A percentile compares a stretch with the other conserved stretches of the same genome.
These are phyloP conservation scores for Chrysophaeum taylorii DNA, from an alignment of 352 stramenopile species.

Conservation along the genomic window DNA sequence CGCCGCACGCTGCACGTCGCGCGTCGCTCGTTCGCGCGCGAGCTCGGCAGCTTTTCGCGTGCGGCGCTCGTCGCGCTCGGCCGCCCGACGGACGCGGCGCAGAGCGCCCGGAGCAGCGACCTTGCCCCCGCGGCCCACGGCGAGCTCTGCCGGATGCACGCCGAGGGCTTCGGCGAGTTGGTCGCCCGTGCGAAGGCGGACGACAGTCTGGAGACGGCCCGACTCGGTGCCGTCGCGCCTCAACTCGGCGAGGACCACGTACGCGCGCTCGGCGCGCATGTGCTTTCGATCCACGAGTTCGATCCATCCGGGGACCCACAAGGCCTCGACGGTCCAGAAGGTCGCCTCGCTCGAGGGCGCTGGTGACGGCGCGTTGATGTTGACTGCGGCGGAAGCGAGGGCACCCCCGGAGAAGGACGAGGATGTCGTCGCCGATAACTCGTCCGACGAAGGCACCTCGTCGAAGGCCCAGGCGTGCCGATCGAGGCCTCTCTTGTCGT, in stretches of 20 bases:
- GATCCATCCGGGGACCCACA: neutral
- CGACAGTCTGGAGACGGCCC: neutral
- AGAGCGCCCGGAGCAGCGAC: too few species aligned
- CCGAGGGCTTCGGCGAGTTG: neutral
- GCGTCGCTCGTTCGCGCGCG: too few species aligned
- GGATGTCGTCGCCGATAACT: too few species aligned
- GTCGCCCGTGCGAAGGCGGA: neutral
- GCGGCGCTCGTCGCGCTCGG: too few species aligned
- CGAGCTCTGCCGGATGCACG: neutral
- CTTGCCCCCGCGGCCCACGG: neutral
- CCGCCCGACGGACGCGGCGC: too few species aligned
- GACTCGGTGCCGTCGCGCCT: neutral
- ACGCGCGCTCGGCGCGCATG: neutral
- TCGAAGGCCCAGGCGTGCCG: neutral
- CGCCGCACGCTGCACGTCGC: too few species aligned
- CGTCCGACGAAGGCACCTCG: too few species aligned
- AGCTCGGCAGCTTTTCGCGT: too few species aligned
- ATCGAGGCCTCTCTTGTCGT: neutral
- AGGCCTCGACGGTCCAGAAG: neutral
- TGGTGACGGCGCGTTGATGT: too few species aligned
- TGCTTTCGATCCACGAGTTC: neutral
- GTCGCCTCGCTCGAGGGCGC: neutral
- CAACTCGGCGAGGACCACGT: neutral
- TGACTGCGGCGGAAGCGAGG: too few species aligned
- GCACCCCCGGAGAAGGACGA: too few species aligned